phyloP scores from a whole-genome alignment of 768 basidiomycete species.

The Ephemerocybe angulata region DNA sequence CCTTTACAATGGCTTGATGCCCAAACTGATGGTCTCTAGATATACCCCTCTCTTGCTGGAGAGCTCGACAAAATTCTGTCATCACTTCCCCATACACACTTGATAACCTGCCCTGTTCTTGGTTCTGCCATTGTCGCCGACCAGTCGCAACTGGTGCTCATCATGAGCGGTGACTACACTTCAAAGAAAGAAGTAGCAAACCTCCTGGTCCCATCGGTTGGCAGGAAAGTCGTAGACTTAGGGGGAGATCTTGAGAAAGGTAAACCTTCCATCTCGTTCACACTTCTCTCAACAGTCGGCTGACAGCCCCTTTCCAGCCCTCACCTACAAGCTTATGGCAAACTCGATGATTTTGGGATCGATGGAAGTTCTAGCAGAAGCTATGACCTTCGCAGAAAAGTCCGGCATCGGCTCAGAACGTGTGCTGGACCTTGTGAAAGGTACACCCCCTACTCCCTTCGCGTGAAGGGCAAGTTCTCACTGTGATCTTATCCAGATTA shows the following conservation, averaged over 20 bases:
- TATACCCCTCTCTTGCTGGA: conserved; percentile 58
- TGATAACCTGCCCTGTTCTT: conserved; percentile 78
- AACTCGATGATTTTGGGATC: conserved; percentile 76
- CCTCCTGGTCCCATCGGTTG: conserved; percentile 76
- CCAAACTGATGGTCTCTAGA: conserved; percentile 29
- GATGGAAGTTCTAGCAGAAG: conserved; percentile 76
- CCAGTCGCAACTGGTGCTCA: conserved; percentile 60
- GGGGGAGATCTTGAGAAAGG: conserved; percentile 87
- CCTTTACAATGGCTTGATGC: background rate
- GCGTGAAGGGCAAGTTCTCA: background rate
- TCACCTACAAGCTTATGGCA: conserved; percentile 73
- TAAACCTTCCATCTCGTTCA: conserved; percentile 12
- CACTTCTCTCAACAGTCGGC: background rate
- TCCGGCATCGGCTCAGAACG: conserved; percentile 69
- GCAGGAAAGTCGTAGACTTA: conserved; percentile 72
- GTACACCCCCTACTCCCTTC: conserved; percentile 26
- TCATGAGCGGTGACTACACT: conserved; percentile 77
- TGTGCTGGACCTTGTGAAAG: conserved; percentile 56
- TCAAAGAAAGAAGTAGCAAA: conserved; percentile 79
- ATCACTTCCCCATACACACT: conserved; percentile 50
- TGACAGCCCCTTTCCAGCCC: conserved; percentile 36
- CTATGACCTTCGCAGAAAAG: conserved; percentile 83
- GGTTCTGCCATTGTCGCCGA: conserved; percentile 67
- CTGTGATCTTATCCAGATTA: conserved; percentile 41
- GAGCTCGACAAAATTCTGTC: conserved; percentile 70